Base-by-base conservation (phyloP, 2,329 filamentous ascomycete genomes). In the Teratosphaeria destructans region DNA sequence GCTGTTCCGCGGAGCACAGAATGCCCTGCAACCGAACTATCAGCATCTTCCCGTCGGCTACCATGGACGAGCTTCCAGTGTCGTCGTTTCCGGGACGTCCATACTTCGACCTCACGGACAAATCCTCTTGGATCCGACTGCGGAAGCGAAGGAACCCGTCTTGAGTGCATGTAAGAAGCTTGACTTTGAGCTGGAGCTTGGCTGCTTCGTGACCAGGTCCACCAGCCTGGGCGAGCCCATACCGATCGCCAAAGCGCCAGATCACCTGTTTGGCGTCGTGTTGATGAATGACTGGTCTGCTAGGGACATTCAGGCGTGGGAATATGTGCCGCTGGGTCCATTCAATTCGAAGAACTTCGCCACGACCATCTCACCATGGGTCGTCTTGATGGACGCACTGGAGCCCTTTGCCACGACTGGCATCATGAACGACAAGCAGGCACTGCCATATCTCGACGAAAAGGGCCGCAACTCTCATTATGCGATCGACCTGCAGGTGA, bases 231-330 rank as follows among this genome's bases (percentile, higher is more conserved):
- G 89, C 6, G 75, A 81, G 58, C 81, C 84, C 0, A 79, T 94
- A 23, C 73, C 78, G 0, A 81, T 92, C 26, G 74, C 77, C 2
- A 76, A 86, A 53, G 89, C 89, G 0, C 84, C 86, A 57, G 81
- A 89, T 19, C 80, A 85, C 67, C 79, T 95, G 32, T 94, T 94
- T 68, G 90, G 90, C 14, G 79, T 90, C 29, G 89, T 94, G 0
- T 74, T 95, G 60, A 82, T 95, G 79, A 95, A 95, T 66, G 90
- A 95, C 73, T 95, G 90, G 90, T 90, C 86, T 58, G 89, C 89
- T 4, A 79, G 89, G 63, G 89, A 94, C 66, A 86, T 94, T 56
- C 90, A 95, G 71, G 82, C 82, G 0, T 94, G 88, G 88, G 90
- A 95, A 73, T 92, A 92, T 65, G 81, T 92, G 8, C 90, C 90